Conservation (phyloP, 129 eudicot species). For the Heracleum sosnowskyi region DNA sequence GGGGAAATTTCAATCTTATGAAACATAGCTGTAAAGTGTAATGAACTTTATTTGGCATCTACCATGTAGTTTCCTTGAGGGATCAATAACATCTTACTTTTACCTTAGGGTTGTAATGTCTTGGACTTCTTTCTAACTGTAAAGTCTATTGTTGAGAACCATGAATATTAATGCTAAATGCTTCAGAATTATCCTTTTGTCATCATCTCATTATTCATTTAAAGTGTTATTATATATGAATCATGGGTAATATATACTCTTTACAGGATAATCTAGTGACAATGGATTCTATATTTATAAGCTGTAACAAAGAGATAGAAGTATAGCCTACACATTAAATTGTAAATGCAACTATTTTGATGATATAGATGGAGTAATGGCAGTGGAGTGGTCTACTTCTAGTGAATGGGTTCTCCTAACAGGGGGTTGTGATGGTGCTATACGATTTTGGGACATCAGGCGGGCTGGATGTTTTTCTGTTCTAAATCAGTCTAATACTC, state of each 20-base stretch:
- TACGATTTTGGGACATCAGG: slow-evolving; percentile 96
- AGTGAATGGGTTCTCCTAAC: slow-evolving; percentile 94
- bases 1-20: background rate
- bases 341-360: background rate
- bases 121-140: background rate
- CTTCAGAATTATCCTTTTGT: background rate
- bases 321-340: background rate
- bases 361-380: slow-evolving; percentile 80
- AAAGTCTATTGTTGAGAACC: background rate
- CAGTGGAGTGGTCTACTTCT: slow-evolving; percentile 92
- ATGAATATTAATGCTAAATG: background rate
- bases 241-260: background rate
- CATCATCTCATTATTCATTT: background rate
- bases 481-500: slow-evolving; percentile 83
- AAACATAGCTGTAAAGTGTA: background rate
- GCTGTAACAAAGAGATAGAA: background rate
- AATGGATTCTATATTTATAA: background rate
- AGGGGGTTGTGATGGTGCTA: slow-evolving; percentile 99
- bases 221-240: background rate
- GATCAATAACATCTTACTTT: background rate
- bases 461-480: slow-evolving; percentile 95
- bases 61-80: background rate
- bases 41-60: background rate
- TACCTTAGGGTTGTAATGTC: background rate
- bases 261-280: background rate